phyloP scores from a whole-genome alignment of 306 rosid genomes.

The Cicer bijugum region DNA sequence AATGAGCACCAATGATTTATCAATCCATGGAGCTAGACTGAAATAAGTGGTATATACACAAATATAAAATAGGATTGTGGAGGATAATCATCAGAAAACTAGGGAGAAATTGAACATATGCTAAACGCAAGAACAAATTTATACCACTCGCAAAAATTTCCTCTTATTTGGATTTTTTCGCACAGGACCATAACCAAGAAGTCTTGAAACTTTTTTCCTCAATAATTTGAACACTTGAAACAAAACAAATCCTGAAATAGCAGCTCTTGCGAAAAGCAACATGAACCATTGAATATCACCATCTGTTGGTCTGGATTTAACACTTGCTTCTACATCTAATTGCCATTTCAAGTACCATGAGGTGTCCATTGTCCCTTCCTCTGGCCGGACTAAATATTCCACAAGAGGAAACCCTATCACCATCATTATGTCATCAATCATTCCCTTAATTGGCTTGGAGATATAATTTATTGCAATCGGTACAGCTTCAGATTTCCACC shows the following conservation, averaged over 20 bases:
- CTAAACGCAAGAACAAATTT: conserved; percentile 44
- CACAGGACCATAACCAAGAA: conserved; percentile 81
- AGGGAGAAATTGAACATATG: conserved; percentile 19
- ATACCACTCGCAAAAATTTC: conserved; percentile 80
- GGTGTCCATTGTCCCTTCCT: conserved; percentile 75
- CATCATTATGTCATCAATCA: conserved; percentile 74
- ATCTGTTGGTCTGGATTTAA: conserved; percentile 58
- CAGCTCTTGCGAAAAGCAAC: conserved; percentile 65
- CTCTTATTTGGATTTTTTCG: conserved; percentile 72
- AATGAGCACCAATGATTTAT: background rate
- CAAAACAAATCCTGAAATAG: conserved; percentile 65
- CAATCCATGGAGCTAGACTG: conserved; percentile 35
- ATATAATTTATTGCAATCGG: conserved; percentile 56
- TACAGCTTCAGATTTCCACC: conserved; percentile 63
- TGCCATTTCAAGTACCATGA: conserved; percentile 94
- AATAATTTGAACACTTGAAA: conserved; percentile 58
- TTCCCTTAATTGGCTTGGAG: conserved; percentile 51
- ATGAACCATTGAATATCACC: conserved; percentile 53
- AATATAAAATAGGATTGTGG: conserved; percentile 18
- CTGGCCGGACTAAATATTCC: conserved; percentile 85
- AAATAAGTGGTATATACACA: conserved; percentile 7
- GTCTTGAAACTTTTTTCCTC: conserved; percentile 58
- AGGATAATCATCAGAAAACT: conserved; percentile 16
- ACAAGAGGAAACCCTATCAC: conserved; percentile 69
- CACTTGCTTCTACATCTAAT: conserved; percentile 73